Base-by-base conservation (phyloP, 2,329 filamentous ascomycete genomes). In the Penicillium freii region DNA sequence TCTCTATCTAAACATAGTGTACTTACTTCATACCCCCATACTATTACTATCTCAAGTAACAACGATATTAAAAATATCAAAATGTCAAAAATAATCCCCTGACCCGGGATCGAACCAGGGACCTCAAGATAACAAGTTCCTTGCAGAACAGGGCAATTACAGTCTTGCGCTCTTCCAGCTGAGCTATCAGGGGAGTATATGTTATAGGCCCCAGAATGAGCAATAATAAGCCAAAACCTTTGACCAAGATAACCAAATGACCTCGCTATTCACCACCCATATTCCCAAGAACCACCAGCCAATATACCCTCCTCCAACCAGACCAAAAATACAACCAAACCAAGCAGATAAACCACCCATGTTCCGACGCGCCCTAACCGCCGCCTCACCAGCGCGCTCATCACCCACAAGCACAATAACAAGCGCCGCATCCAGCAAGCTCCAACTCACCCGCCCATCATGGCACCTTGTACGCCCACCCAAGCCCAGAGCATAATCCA, bases 381-480 rank as follows among this genome's bases (percentile, higher is more conserved):
- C 63, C 40, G 57, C 48, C 43, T 50, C 62, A n/a, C 29, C 55
- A 52, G 64, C 54, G 57, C 56, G 57, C 51, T 47, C 46, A 43
- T 39, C 17, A 29, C 36, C 39, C 21, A 27, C 60, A 10, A 42
- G 50, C 59, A 48, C 61, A 36, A 40, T 43, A 43, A n/a, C 23
- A 36, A 45, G 15, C 47, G n/a, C 31, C 33, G 34, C 59, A 48
- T 29, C 51, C 39, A 21, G 45, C 56, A 60, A 59, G 54, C 33
- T 51, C 38, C 60, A 53, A 54, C 39, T 56, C 54, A 39, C 52
- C 38, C 58, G 33, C 38, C 54, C 51, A 54, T 49, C 61, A 62
- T 63, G 61, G 61, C 56, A 54, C 19, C 39, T 51, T 46, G 64
- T 66, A 65, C 54, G 58, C 44, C 2, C 10, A 21, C 43, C 51